Conservation (phyloP, 495 filamentous ascomycete genomes). For the Podospora fimiseda region DNA sequence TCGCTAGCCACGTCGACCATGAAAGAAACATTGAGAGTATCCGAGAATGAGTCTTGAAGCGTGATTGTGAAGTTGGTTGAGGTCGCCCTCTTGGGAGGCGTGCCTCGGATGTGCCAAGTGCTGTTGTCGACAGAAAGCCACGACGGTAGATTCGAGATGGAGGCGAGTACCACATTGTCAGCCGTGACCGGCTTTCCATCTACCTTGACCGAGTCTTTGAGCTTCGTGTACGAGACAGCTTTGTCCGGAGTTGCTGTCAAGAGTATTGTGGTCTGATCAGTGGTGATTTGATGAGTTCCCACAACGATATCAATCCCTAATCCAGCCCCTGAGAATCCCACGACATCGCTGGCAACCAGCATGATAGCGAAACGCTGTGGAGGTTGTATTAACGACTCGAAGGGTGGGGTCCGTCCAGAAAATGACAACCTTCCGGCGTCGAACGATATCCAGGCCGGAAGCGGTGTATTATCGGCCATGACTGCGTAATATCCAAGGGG, state of each 20-base stretch:
- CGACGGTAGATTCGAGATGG: conserved; percentile 46
- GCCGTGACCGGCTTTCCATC: conserved; percentile 49
- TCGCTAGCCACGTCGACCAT: conserved; percentile 41
- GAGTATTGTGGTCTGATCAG: conserved; percentile 49
- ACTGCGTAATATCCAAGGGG: conserved; percentile 64
- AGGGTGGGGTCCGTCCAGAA: conserved; percentile 62
- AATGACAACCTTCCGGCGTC: conserved; percentile 59
- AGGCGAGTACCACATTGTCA: conserved; percentile 43
- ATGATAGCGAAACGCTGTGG: conserved; percentile 68
- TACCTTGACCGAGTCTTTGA: conserved; percentile 51
- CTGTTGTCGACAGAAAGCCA: conserved; percentile 66
- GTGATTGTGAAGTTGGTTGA: conserved; percentile 61
- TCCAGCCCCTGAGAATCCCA: conserved; percentile 65
- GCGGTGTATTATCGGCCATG: conserved; percentile 66
- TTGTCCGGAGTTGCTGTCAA: conserved; percentile 55
- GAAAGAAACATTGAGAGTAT: conserved; percentile 59
- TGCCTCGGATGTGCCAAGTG: conserved; percentile 60
- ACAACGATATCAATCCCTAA: conserved; percentile 63
- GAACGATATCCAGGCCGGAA: conserved; percentile 84
- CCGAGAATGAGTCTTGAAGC: conserved; percentile 57
- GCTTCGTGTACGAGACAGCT: conserved; percentile 47
- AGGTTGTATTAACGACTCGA: conserved; percentile 53
- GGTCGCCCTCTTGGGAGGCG: conserved; percentile 46
- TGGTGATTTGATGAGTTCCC: conserved; percentile 59
- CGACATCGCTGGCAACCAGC: conserved; percentile 73